phyloP scores from a whole-genome alignment of 306 rosid species.

The Cicer cuneatum region DNA sequence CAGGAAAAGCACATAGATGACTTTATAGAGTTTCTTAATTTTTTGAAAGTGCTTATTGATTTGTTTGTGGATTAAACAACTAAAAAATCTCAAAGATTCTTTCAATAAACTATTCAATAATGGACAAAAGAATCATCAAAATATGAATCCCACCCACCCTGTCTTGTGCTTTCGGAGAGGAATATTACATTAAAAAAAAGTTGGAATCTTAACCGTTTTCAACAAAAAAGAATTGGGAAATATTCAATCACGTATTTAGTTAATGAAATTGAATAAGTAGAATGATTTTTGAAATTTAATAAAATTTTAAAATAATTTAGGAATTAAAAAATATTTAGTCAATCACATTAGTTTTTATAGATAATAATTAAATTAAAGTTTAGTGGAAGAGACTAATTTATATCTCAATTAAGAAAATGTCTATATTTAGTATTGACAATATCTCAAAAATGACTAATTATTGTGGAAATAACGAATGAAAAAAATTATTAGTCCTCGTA shows the following conservation, averaged over 20 bases:
- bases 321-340: too few relatives aligned
- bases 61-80: slow-evolving; percentile 4
- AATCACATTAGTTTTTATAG: too few relatives aligned
- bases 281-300: background rate
- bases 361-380: too few relatives aligned
- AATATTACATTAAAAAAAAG: background rate
- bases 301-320: too few relatives aligned
- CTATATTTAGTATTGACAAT: too few relatives aligned
- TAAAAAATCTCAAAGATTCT: background rate
- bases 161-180: background rate
- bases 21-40: slow-evolving; percentile 13
- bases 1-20: slow-evolving; percentile 12
- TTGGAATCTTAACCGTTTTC: slow-evolving; percentile 28
- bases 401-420: too few relatives aligned
- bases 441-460: too few relatives aligned
- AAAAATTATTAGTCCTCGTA: too few relatives aligned
- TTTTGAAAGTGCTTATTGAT: slow-evolving; percentile 17
- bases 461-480: too few relatives aligned
- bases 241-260: background rate
- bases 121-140: slow-evolving; percentile 36
- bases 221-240: background rate
- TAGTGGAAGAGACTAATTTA: too few relatives aligned
- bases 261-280: background rate
- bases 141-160: slow-evolving; percentile 30
- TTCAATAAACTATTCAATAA: slow-evolving; percentile 27